Percentiles rank a stretch among this genome's conserved stretches.
Conservation (phyloP, 2,329 filamentous ascomycete species). For the Stagonosporopsis vannaccii region DNA sequence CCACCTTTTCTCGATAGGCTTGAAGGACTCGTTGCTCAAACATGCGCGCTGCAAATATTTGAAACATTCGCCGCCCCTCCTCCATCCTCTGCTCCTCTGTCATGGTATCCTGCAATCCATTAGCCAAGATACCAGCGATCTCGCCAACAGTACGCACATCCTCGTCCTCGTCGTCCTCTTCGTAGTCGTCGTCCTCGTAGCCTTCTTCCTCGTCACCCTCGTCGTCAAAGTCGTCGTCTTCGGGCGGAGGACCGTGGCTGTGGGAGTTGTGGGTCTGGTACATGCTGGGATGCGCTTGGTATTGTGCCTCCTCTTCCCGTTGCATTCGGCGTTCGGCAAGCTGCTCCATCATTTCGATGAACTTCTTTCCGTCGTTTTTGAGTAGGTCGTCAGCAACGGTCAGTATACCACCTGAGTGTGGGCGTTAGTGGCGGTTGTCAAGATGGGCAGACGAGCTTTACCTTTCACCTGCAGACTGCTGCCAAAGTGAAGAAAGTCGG, state of each 20-base stretch:
- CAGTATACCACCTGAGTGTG: constrained; percentile 84
- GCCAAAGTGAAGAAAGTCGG: constrained; percentile 96
- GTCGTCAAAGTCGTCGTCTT: constrained; percentile 81
- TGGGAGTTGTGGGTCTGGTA: constrained; percentile 61
- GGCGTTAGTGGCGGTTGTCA: not conserved
- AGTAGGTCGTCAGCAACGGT: constrained; percentile 98
- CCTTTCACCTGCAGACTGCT: constrained; percentile 95
- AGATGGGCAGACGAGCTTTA: constrained; percentile 39
- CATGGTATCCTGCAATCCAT: constrained; percentile 79
- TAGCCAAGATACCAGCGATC: constrained; percentile 30
- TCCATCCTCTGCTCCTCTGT: constrained; percentile 99
- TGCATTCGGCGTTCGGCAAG: constrained; percentile 97
- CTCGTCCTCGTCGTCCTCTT: constrained; percentile 45
- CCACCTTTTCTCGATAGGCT: constrained; percentile 97
- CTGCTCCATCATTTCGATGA: constrained; percentile 99
- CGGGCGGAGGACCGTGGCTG: constrained; percentile 69
- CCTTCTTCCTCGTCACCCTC: constrained; percentile 69
- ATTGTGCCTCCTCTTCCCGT: constrained; percentile 87
- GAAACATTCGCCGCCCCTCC: constrained; percentile 97
- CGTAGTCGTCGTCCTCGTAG: constrained; percentile 66
- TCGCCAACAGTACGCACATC: constrained; percentile 38
- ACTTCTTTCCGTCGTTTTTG: constrained; percentile 98
- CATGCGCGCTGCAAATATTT: constrained; percentile 99
- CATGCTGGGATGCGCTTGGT: constrained; percentile 65
- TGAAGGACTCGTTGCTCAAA: constrained; percentile 97